Evolutionary conservation across 306 rosid genomes (phyloP).

Genomic region (Leucaena leucocephala): DNA sequence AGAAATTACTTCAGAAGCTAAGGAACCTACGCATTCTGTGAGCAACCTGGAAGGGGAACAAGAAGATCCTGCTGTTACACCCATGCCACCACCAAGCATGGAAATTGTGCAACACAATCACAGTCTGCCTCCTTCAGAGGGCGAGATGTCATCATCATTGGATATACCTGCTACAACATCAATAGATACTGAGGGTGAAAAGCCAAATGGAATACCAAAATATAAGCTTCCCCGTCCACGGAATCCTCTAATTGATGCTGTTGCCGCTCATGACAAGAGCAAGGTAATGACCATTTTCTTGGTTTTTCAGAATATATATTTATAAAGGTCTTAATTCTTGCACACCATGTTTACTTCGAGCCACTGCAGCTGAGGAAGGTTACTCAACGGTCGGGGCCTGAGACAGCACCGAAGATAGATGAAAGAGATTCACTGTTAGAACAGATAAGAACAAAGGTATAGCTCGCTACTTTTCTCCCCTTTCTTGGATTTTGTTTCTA

Average conservation of each 20-base stretch:
- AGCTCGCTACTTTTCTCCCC: slow-evolving; percentile 27
- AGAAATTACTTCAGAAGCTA: slow-evolving; percentile 48
- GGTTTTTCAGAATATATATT: slow-evolving; percentile 21
- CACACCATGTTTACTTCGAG: slow-evolving; percentile 37
- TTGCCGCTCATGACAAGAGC: slow-evolving; percentile 95
- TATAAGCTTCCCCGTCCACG: slow-evolving; percentile 88
- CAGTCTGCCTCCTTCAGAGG: slow-evolving; percentile 43
- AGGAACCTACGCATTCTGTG: slow-evolving; percentile 35
- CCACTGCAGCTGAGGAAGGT: slow-evolving; percentile 85
- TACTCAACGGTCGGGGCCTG: slow-evolving; percentile 70
- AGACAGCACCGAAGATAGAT: slow-evolving; percentile 59
- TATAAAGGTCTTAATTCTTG: slow-evolving; percentile 35
- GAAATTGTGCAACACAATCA: slow-evolving; percentile 52
- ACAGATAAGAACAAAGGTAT: slow-evolving; percentile 96
- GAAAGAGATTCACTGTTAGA: slow-evolving; percentile 86
- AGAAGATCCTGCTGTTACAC: slow-evolving; percentile 34
- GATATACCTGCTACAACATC: slow-evolving; percentile 46
- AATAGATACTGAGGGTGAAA: slow-evolving; percentile 53
- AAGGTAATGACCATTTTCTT: slow-evolving; percentile 55
- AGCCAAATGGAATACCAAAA: slow-evolving; percentile 55
- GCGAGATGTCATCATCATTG: slow-evolving; percentile 50
- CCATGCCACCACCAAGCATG: slow-evolving; percentile 40
- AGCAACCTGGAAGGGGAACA: slow-evolving; percentile 51
- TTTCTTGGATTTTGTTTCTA: slow-evolving; percentile 4
- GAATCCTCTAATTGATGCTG: slow-evolving; percentile 94